Evolutionary conservation across 345 rosid species (phyloP).

Genomic region (Ailanthus altissimus): DNA sequence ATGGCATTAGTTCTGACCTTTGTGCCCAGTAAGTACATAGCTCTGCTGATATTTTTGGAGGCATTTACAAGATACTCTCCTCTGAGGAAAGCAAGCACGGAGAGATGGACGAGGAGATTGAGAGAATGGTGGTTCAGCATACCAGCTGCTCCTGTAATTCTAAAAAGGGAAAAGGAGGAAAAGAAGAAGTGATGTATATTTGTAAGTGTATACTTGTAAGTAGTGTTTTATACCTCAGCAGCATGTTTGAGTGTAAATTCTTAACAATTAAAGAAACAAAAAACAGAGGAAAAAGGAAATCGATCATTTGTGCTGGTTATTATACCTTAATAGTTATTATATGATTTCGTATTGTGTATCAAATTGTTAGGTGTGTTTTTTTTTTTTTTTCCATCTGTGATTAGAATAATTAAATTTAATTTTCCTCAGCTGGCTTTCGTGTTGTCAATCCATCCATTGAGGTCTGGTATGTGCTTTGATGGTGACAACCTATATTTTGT

Average conservation of each 20-base stretch:
- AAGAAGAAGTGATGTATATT: constrained; percentile 49
- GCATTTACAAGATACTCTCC: constrained; percentile 81
- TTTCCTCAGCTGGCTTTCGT: too few relatives aligned
- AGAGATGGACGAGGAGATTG: constrained; percentile 72
- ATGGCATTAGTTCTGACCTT: constrained; percentile 49
- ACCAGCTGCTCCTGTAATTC: constrained; percentile 87
- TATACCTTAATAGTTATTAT: background rate
- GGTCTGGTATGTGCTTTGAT: too few relatives aligned
- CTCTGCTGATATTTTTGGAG: constrained; percentile 59
- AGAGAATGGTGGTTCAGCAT: constrained; percentile 99
- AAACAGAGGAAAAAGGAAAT: background rate
- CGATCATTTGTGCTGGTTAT: background rate
- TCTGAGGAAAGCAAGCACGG: constrained; percentile 63
- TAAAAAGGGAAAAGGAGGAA: constrained; percentile 69
- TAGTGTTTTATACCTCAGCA: background rate
- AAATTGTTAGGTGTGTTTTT: too few relatives aligned
- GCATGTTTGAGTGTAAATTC: background rate
- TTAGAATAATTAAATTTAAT: too few relatives aligned
- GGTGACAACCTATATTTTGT: too few relatives aligned
- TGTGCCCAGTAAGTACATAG: constrained; percentile 60
- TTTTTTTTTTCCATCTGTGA: too few relatives aligned
- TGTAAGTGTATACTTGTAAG: constrained; percentile 10
- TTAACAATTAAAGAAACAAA: background rate
- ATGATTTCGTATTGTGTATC: too few relatives aligned
- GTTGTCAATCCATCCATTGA: too few relatives aligned